Evolutionary conservation across 768 basidiomycete genomes (phyloP), one percentile per base, ranked within the genome.

Genomic region (Agaricus subrufescens): DNA sequence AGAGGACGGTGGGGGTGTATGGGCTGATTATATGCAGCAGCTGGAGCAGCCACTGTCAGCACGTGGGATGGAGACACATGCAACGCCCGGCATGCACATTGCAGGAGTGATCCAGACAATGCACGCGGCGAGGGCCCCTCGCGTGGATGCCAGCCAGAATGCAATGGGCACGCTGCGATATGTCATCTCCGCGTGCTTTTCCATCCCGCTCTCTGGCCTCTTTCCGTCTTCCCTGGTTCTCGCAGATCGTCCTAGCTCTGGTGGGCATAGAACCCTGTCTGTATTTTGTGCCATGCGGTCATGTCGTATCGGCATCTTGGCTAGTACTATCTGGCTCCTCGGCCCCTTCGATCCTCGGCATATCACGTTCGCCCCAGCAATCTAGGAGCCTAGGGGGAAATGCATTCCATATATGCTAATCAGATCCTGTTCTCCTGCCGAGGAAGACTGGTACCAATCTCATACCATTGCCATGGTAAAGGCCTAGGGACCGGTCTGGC

Each of bases 51-150:
- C 23, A 12, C 40, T 37, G 50, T 19, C 27, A 31, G 55, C 55
- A 56, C 55, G 55, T 56, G 55, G 48, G 50, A 43, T 48, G 38
- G n/a, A 19, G 53, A 46, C 37, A 49, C 48, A 39, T 48, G 39
- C 48, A 44, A 34, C 40, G 25, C 46, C 47, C 54, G 47, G 46
- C 54, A 47, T 38, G 25, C 55, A 43, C 47, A 46, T 19, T 34
- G 34, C 34, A 34, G 34, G 8, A 11, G 34, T 34, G 34, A 34
- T 34, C 34, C 34, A 34, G n/a, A 6, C 10, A 37, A 45, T 53
- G 47, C 54, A 40, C 54, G 30, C 49, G 54, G 54, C 11, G 29
- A 42, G 8, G 29, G 23, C 42, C 31, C 47, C 54, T 27, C 39
- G 52, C 52, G 52, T 54, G 52, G 44, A 37, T 43, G 39, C 30